phyloP scores from a whole-genome alignment of 2,329 filamentous ascomycete species.

The Cladosporium sp. region DNA sequence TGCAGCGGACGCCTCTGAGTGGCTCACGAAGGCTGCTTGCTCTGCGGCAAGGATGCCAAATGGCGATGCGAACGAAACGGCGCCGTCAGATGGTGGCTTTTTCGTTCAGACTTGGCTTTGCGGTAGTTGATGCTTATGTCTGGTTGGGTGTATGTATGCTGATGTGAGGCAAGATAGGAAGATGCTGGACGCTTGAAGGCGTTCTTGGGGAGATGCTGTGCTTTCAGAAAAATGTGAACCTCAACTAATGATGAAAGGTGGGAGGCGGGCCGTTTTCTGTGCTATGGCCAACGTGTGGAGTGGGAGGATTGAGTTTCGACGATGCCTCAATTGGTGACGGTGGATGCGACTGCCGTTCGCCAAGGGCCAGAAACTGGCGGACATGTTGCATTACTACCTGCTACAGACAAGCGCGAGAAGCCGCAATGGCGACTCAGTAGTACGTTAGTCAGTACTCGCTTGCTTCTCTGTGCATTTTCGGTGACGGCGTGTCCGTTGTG shows the following conservation, averaged over 20 bases:
- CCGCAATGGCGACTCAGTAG: not conserved
- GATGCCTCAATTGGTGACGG: not conserved
- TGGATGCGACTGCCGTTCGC: conserved; percentile 2
- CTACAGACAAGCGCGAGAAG: too few relatives aligned
- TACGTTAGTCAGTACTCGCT: not conserved
- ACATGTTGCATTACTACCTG: too few relatives aligned
- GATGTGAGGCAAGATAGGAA: not conserved
- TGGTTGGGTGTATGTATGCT: not conserved
- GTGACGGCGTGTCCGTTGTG: too few relatives aligned
- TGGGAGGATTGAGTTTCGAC: conserved; percentile 8
- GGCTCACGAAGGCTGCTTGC: not conserved
- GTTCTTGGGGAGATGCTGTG: not conserved
- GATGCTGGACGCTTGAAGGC: not conserved
- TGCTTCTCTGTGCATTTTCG: too few relatives aligned
- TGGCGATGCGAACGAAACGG: not conserved
- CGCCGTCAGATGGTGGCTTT: conserved; percentile 6
- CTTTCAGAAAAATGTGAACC: conserved; percentile 8
- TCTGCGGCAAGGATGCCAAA: conserved; percentile 5
- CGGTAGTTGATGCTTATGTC: conserved; percentile 3
- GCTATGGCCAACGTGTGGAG: conserved; percentile 13
- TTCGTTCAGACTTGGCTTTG: not conserved
- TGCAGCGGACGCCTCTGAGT: conserved; percentile 10
- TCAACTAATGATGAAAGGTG: conserved; percentile 10
- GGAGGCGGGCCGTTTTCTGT: conserved; percentile 10
- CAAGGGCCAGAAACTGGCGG: not conserved